Evolutionary conservation across 257 asterid genomes (phyloP).

Genomic region (Solanum tarijense): DNA sequence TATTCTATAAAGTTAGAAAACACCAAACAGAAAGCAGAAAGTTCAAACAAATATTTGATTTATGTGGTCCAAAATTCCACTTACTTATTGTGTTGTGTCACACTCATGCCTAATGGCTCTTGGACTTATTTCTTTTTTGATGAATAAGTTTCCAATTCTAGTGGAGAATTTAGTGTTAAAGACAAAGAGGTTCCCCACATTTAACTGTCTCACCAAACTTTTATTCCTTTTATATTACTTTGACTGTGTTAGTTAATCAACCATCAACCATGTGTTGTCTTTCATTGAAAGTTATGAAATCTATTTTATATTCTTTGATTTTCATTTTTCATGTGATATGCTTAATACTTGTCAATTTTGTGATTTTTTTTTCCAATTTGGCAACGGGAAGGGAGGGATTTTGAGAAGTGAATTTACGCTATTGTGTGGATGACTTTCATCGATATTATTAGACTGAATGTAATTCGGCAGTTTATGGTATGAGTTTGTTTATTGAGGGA

Average conservation of each 20-base stretch:
- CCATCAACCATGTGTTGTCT: not conserved
- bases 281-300: not conserved
- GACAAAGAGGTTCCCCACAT: not conserved
- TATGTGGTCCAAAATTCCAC: not conserved
- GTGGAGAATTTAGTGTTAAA: not conserved
- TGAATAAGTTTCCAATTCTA: not conserved
- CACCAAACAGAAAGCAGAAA: not conserved
- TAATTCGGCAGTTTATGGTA: not conserved
- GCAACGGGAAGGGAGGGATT: not conserved
- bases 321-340: rapidly evolving
- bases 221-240: not conserved
- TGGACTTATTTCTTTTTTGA: not conserved
- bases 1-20: not conserved
- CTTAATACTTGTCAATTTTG: not conserved
- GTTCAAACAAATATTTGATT: not conserved
- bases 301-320: not conserved
- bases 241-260: not conserved
- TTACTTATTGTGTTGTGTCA: not conserved
- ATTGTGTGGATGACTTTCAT: not conserved
- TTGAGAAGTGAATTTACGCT: not conserved
- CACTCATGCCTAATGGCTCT: not conserved
- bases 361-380: too few relatives aligned
- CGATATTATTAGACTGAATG: not conserved
- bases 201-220: not conserved
- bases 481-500: not conserved